These are phyloP conservation scores for Solanum microdontum DNA, from an alignment of 257 asterid genomes.

Conservation along the genomic window DNA sequence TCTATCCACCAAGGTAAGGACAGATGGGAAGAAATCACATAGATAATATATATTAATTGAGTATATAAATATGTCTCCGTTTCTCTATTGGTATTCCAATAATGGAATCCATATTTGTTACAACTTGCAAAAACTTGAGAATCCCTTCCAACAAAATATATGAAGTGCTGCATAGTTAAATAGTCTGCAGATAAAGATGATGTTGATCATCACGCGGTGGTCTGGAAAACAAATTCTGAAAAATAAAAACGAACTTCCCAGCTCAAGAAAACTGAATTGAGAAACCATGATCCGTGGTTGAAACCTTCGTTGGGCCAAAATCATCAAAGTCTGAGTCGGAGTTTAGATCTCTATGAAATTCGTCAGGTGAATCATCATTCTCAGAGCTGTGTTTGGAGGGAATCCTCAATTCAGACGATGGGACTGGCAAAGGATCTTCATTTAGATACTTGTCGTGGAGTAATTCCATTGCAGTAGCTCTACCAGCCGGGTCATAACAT, in stretches of 20 bases:
- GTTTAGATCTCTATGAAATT: constrained; percentile 33
- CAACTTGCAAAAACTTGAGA: not conserved
- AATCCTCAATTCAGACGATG: constrained; percentile 54
- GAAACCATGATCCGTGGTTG: constrained; percentile 46
- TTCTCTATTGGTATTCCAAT: not conserved
- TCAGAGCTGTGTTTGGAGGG: constrained; percentile 43
- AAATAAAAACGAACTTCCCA: not conserved
- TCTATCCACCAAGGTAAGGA: not conserved
- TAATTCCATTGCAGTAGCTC: constrained; percentile 76
- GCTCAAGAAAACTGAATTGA: constrained; percentile 52
- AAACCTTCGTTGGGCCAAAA: constrained; percentile 40
- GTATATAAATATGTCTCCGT: not conserved
- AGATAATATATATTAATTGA: not conserved
- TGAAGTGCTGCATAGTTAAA: not conserved
- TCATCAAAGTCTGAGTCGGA: constrained; percentile 74
- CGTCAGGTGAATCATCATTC: constrained; percentile 43
- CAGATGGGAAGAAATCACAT: not conserved
- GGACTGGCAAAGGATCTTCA: constrained; percentile 69
- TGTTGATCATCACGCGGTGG: not conserved
- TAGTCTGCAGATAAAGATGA: not conserved
- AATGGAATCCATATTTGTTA: not conserved
- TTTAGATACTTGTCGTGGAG: constrained; percentile 72
- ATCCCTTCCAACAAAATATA: not conserved
- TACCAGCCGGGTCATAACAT: constrained; percentile 53
- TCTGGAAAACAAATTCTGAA: not conserved